These are phyloP conservation scores for Mycotypha africana DNA, from an alignment of 371 early-diverging fungal genomes.

Conservation along the genomic window DNA sequence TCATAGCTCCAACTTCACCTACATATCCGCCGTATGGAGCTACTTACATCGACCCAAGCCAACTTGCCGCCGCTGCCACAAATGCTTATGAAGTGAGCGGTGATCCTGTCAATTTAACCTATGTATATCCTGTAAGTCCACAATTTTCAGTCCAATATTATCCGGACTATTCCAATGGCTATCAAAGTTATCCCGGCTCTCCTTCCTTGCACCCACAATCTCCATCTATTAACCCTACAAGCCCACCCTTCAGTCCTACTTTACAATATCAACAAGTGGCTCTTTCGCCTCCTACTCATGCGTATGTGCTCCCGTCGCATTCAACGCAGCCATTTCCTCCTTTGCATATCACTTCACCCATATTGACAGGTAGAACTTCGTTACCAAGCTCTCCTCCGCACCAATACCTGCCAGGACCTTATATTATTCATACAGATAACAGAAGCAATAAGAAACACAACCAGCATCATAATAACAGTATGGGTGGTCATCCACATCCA, in stretches of 20 bases:
- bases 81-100: constrained; percentile 12
- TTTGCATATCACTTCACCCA: constrained; percentile 43
- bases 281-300: constrained; percentile 36
- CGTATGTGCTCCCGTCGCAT: constrained; percentile 32
- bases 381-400: constrained; percentile 36
- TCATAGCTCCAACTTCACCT: constrained; percentile 30
- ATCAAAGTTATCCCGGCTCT: constrained; percentile 44
- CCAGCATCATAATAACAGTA: too few relatives aligned
- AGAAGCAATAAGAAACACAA: constrained; percentile 7
- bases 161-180: constrained; percentile 29
- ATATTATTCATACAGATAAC: constrained; percentile 14
- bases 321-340: constrained; percentile 40
- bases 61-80: constrained; percentile 1
- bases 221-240: constrained; percentile 28
- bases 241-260: constrained; percentile 34
- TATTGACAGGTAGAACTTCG: constrained; percentile 31
- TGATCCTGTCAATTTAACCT: constrained; percentile 16
- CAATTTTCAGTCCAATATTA: constrained; percentile 45
- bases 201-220: constrained; percentile 33
- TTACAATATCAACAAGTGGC: constrained; percentile 30
- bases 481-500: too few relatives aligned
- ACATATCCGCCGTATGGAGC: constrained; percentile 35
- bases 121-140: constrained; percentile 43
- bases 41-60: constrained; percentile 20
- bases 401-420: constrained; percentile 22